Evolutionary conservation across 2,329 filamentous ascomycete genomes (phyloP).

Genomic region (Thielaviopsis ethacetica): DNA sequence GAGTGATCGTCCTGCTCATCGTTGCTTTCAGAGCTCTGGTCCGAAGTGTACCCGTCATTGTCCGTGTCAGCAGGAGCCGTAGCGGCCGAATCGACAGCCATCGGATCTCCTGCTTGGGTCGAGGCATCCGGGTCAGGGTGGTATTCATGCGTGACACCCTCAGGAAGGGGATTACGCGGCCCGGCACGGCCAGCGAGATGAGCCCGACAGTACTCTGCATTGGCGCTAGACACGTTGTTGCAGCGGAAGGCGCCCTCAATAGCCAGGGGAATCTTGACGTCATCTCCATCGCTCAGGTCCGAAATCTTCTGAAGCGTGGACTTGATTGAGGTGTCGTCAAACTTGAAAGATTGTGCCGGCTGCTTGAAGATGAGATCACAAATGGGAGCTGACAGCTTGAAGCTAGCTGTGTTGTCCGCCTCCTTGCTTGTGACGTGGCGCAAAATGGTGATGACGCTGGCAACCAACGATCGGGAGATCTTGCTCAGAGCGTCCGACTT

Average conservation of each 20-base stretch:
- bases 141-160: slow-evolving; percentile 3
- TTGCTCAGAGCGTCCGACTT: slow-evolving; percentile 71
- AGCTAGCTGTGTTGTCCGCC: not conserved
- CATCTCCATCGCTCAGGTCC: slow-evolving; percentile 22
- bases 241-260: slow-evolving; percentile 72
- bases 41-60: slow-evolving; percentile 14
- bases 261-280: slow-evolving; percentile 30
- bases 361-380: not conserved
- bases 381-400: not conserved
- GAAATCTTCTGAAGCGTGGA: slow-evolving; percentile 29
- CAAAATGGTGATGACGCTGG: slow-evolving; percentile 5
- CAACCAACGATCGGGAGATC: slow-evolving; percentile 29
- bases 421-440: slow-evolving; percentile 4
- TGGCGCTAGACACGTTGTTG: slow-evolving; percentile 43
- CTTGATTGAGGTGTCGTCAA: slow-evolving; percentile 19
- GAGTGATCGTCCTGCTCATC: slow-evolving; percentile 12
- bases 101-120: slow-evolving; percentile 12
- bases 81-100: slow-evolving; percentile 13
- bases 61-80: slow-evolving; percentile 12
- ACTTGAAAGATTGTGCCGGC: slow-evolving; percentile 8
- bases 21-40: slow-evolving; percentile 9
- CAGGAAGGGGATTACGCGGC: slow-evolving; percentile 49
- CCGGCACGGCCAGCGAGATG: slow-evolving; percentile 41
- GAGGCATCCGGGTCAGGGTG: slow-evolving; percentile 15
- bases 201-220: slow-evolving; percentile 60